Conservation (phyloP, 1,139 yeast genomes). For the Magnusiomyces sp. region DNA sequence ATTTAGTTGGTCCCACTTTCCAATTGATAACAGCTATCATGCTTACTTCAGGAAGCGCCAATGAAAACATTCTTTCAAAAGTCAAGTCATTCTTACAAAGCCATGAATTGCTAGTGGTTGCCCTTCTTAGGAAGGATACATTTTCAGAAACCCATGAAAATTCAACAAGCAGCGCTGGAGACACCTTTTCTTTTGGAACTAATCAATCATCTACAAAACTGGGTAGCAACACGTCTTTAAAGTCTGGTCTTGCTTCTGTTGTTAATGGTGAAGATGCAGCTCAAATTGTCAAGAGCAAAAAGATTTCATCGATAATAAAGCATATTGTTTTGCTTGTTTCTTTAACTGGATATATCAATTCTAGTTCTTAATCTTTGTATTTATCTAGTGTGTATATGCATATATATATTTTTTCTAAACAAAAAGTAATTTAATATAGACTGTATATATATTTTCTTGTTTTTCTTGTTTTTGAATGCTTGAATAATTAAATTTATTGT, state of each 20-base stretch:
- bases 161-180: neutral
- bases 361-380: too few relatives aligned
- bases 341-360: slow-evolving; percentile 33
- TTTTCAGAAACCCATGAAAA: slow-evolving; percentile 4
- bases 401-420: too few relatives aligned
- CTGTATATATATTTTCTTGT: too few relatives aligned
- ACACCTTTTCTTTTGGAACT: neutral
- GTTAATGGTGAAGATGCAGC: slow-evolving; percentile 36
- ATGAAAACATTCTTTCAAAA: slow-evolving; percentile 51
- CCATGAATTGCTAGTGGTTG: slow-evolving; percentile 51
- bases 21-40: slow-evolving; percentile 63
- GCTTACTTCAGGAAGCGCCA: slow-evolving; percentile 72
- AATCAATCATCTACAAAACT: neutral
- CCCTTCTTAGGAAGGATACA: slow-evolving; percentile 64
- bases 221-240: slow-evolving; percentile 19
- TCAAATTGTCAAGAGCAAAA: slow-evolving; percentile 9
- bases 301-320: slow-evolving; percentile 37
- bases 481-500: too few relatives aligned
- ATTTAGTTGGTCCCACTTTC: slow-evolving; percentile 67
- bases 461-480: too few relatives aligned
- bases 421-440: too few relatives aligned
- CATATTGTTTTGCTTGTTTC: slow-evolving; percentile 51
- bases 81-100: slow-evolving; percentile 46
- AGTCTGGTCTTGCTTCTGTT: slow-evolving; percentile 18
- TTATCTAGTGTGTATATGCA: too few relatives aligned